Base-by-base conservation (phyloP, 139 green algal genomes). In the Micromonas pusilla region DNA sequence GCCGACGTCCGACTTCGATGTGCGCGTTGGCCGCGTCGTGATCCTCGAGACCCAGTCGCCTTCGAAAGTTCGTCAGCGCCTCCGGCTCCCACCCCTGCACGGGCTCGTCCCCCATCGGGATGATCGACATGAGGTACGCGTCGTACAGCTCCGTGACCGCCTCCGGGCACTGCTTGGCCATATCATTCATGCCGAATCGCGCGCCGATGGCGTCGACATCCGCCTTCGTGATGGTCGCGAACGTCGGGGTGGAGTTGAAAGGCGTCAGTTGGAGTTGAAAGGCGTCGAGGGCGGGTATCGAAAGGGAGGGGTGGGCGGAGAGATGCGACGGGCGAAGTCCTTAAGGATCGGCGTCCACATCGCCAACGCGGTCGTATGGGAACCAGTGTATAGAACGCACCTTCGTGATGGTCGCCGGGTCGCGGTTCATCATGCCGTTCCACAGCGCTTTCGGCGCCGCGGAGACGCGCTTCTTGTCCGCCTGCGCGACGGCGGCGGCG, bases 1-100 rank as follows among this genome's bases (percentile, higher is more conserved):
- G 85, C 39, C 90, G 83, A 57, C 89, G 83, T 2, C 90, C 93
- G 16, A 96, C 86, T 70, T 98, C 94, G 13, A 99, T 92, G 83
- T 98, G 94, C 66, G 93, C 93, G 0, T 89, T 81, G 2, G 95
- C 95, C 3, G 95, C 95, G 28, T 96, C 91, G 64, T 91, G 88
- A 77, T 98, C 94, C 0, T 83, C 78, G 66, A 99, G 85, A 1
- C 90, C 91, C 66, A 99, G 86, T 1, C 87, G 85, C 0, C 90
- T 84, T 86, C 96, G 96, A 83, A 98, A 98, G 36, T 66, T 26
- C 16, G 57, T 19, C 1, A 91, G 80, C 52, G 73, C 72, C 13
- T 91, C 66, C 1, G 82, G 82, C 85, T 95, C 91, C 38, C 89
- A 78, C 25, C 91, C 90, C 78, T 84, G 86, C 60, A 97, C 87